A percentile compares a stretch with the other conserved stretches of the same genome.
These are phyloP conservation scores for Yamadazyma kanchanaburiensis DNA, from an alignment of 1,139 yeast genomes.

Conservation along the genomic window DNA sequence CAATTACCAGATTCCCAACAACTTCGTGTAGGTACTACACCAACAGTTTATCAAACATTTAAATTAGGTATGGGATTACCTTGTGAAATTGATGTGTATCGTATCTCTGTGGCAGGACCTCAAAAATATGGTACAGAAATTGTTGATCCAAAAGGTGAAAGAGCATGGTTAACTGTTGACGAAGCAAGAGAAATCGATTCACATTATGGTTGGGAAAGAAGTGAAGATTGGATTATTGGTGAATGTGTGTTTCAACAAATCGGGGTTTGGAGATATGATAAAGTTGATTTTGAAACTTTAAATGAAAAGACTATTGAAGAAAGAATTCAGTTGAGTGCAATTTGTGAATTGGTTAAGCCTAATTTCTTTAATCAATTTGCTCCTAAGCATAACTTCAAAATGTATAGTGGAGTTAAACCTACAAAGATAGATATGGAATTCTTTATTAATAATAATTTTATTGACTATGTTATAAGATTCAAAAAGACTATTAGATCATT, in stretches of 20 bases:
- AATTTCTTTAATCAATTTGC: slow-evolving; percentile 29
- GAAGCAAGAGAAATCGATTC: slow-evolving; percentile 43
- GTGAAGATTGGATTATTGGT: slow-evolving; percentile 63
- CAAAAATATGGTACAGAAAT: slow-evolving; percentile 51
- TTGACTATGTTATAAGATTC: slow-evolving; percentile 53
- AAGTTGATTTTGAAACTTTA: slow-evolving; percentile 21
- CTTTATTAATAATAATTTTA: slow-evolving; percentile 62
- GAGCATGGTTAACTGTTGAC: slow-evolving; percentile 63
- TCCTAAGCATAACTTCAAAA: slow-evolving; percentile 17
- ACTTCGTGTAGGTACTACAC: slow-evolving; percentile 63
- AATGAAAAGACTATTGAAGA: slow-evolving; percentile 17
- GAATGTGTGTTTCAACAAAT: slow-evolving; percentile 76
- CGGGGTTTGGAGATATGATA: slow-evolving; percentile 64
- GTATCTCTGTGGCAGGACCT: slow-evolving; percentile 72
- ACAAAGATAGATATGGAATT: slow-evolving; percentile 47
- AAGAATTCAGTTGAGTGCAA: slow-evolving; percentile 31
- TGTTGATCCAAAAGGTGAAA: slow-evolving; percentile 64
- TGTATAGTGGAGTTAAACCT: slow-evolving; percentile 20
- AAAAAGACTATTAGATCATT: slow-evolving; percentile 46
- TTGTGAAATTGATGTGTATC: slow-evolving; percentile 62
- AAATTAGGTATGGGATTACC: slow-evolving; percentile 71
- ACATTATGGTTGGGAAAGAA: slow-evolving; percentile 69
- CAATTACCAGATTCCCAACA: slow-evolving; percentile 51
- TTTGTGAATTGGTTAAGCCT: slow-evolving; percentile 28
- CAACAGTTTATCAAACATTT: slow-evolving; percentile 60